phyloP scores from a whole-genome alignment of 108 stramenopile genomes.

The Fistulifera pelliculosa region DNA sequence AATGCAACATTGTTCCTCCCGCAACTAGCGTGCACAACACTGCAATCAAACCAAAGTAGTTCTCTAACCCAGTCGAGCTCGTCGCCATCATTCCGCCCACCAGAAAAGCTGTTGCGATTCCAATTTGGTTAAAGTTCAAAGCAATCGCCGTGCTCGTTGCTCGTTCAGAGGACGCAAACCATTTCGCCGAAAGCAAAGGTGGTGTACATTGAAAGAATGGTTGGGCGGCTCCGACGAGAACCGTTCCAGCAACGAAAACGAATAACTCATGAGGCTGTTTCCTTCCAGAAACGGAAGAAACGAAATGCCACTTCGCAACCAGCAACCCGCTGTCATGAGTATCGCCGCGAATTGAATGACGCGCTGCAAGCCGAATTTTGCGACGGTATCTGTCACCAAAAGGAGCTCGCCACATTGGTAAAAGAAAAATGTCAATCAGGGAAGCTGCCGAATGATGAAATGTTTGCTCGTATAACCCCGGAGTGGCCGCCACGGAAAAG shows the following conservation, averaged over 20 bases:
- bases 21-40: slow-evolving; percentile 26
- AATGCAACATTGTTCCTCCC: slow-evolving; percentile 46
- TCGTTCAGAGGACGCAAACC: slow-evolving; percentile 59
- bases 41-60: slow-evolving; percentile 49
- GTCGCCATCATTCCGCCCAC: slow-evolving; percentile 57
- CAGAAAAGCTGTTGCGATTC: slow-evolving; percentile 70
- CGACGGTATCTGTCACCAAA: slow-evolving; percentile 56
- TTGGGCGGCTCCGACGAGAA: slow-evolving; percentile 56
- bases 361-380: slow-evolving; percentile 41
- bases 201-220: slow-evolving; percentile 79
- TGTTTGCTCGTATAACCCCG: slow-evolving; percentile 18
- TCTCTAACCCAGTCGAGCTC: slow-evolving; percentile 22
- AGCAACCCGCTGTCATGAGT: slow-evolving; percentile 55
- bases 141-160: slow-evolving; percentile 60
- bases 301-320: slow-evolving; percentile 33
- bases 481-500: slow-evolving; percentile 50
- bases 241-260: slow-evolving; percentile 40
- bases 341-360: slow-evolving; percentile 43
- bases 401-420: slow-evolving; percentile 59
- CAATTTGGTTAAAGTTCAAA: slow-evolving; percentile 71
- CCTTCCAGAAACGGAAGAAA: slow-evolving; percentile 23
- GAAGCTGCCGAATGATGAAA: slow-evolving; percentile 39
- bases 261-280: slow-evolving; percentile 23
- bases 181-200: slow-evolving; percentile 47
- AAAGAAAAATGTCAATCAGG: slow-evolving; percentile 67